phyloP scores from a whole-genome alignment of 2,329 filamentous ascomycete species.

The Pyrenophora tritici-repentis region DNA sequence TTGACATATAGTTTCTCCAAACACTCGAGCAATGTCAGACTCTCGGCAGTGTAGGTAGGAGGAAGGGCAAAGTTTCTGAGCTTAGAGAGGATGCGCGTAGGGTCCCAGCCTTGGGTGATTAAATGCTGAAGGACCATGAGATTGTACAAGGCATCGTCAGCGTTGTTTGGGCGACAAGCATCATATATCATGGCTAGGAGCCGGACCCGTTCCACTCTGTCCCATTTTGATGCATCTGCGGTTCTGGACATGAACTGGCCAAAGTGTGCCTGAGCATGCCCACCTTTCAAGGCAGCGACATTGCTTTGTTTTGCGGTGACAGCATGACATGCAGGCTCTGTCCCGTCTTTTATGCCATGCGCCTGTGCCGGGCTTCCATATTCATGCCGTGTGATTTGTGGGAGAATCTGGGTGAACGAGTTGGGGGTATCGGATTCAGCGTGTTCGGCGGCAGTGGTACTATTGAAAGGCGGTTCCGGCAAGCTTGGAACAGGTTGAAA shows the following conservation, averaged over 20 bases:
- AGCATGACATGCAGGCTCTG: not conserved
- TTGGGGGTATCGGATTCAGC: slow-evolving; percentile 2
- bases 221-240: slow-evolving; percentile 1
- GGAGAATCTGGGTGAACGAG: slow-evolving; percentile 4
- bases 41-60: slow-evolving; percentile 14
- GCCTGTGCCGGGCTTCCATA: not conserved
- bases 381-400: not conserved
- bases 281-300: not conserved
- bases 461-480: slow-evolving; percentile 1
- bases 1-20: slow-evolving; percentile 11
- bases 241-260: slow-evolving; percentile 15
- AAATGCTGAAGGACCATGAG: slow-evolving; percentile 21
- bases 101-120: slow-evolving; percentile 10
- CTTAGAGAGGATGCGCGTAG: slow-evolving; percentile 8
- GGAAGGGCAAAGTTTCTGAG: slow-evolving; percentile 10
- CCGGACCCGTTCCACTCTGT: not conserved
- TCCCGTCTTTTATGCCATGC: not conserved
- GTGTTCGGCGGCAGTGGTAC: not conserved
- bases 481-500: not conserved
- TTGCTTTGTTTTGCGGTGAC: not conserved
- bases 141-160: slow-evolving; percentile 15
- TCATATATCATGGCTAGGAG: slow-evolving; percentile 9
- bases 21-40: slow-evolving; percentile 16
- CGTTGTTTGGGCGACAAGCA: slow-evolving; percentile 9
- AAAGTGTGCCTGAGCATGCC: slow-evolving; percentile 11